Base-by-base conservation (phyloP, 306 rosid genomes). In the Vigna reflexopilosa region DNA sequence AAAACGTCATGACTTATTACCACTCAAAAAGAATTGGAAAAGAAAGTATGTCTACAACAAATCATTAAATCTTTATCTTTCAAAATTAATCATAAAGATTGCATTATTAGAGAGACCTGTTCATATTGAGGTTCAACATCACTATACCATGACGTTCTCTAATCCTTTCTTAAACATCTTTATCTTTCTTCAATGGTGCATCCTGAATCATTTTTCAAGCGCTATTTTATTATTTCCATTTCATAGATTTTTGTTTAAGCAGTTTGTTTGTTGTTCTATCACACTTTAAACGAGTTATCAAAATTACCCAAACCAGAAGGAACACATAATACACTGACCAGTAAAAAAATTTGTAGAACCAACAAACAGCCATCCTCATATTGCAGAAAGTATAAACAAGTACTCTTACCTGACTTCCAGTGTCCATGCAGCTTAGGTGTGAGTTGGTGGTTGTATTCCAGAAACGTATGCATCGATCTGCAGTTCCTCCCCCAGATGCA, bases 401-500 rank as follows among this genome's bases (percentile, higher is more conserved):
- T 32, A 75, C 52, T 83, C 14, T 83, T 73, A 93, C 98, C 99
- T 96, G 99, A 87, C 99, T 93, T 90, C 98, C 99, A 59, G 99
- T 90, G 89, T 93, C 99, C 89, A 96, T 89, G 86, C 96, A 90
- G 81, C 96, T 93, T 82, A 96, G 85, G 77, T 90, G 98, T 13
- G 99, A 88, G 79, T 93, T 96, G 52, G 99, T 96, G 59, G 98
- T 87, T 73, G 99, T 93, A 80, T 96, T 96, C 99, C 99, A 96
- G 87, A 96, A 96, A 52, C 96, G 97, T 79, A 96, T 96, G 77
- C 97, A 93, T 57, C 98, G 82, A 63, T 96, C 99, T 20, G 99
- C 99, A 44, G 99, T 96, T 81, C 99, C 99, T 75, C 99, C 99
- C 22, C 98, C 99, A 32, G 99, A 96, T 78, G 99, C 99, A 67